A percentile compares a stretch with the other conserved stretches of the same genome.
Conservation (phyloP, 73 alveolate genomes). For the Blepharisma stoltei region DNA sequence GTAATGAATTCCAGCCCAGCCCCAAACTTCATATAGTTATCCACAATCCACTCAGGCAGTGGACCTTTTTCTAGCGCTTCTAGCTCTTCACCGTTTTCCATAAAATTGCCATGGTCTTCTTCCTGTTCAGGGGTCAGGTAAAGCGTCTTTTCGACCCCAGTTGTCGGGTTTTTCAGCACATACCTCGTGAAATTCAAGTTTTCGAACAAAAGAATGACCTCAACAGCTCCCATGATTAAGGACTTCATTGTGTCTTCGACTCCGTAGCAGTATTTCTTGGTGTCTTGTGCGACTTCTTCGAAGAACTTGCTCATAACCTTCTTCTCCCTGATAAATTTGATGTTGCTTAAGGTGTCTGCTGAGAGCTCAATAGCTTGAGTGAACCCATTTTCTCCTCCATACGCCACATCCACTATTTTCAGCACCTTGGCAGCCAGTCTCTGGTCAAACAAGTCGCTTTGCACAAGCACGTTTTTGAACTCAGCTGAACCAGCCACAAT, state of each 20-base stretch:
- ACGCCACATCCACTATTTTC: slow-evolving; percentile 92
- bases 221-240: slow-evolving; percentile 90
- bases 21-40: slow-evolving; percentile 87
- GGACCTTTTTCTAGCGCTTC: slow-evolving; percentile 75
- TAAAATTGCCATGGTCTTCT: slow-evolving; percentile 46
- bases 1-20: slow-evolving; percentile 92
- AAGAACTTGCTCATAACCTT: slow-evolving; percentile 87
- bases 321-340: slow-evolving; percentile 96
- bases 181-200: slow-evolving; percentile 75
- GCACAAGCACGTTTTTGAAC: slow-evolving; percentile 81
- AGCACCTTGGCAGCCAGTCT: slow-evolving; percentile 47
- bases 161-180: slow-evolving; percentile 55
- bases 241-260: slow-evolving; percentile 96
- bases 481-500: slow-evolving; percentile 98
- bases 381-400: slow-evolving; percentile 99
- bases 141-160: slow-evolving; percentile 40
- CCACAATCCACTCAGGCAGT: slow-evolving; percentile 93
- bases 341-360: slow-evolving; percentile 89
- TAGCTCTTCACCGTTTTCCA: slow-evolving; percentile 74
- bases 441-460: slow-evolving; percentile 39
- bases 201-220: slow-evolving; percentile 87
- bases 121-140: slow-evolving; percentile 37
- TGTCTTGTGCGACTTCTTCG: slow-evolving; percentile 93
- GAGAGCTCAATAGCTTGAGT: slow-evolving; percentile 81
- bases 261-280: slow-evolving; percentile 95